These are phyloP conservation scores for Cercospora zeina DNA, from an alignment of 2,329 filamentous ascomycete species.

Conservation along the genomic window DNA sequence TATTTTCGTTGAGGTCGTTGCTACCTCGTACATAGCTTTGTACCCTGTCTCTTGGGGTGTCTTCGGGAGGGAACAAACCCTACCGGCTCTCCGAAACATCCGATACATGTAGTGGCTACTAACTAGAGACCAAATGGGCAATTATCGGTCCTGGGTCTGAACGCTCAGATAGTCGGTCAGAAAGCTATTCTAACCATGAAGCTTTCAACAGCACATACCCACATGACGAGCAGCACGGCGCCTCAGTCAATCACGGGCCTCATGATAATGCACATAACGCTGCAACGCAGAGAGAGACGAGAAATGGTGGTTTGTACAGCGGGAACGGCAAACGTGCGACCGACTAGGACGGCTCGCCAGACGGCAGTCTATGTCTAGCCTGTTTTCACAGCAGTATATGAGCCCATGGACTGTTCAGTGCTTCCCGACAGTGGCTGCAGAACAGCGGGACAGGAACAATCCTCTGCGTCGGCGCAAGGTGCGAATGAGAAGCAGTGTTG, in stretches of 20 bases:
- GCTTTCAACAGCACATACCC: no score
- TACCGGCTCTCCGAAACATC: conserved; percentile 3
- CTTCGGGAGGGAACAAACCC: conserved; percentile 1
- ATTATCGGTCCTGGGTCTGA: no score
- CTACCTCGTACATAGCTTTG: not conserved
- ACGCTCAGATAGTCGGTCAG: no score
- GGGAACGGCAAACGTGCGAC: no score
- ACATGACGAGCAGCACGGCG: no score
- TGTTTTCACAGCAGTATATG: not conserved
- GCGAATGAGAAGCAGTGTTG: not conserved
- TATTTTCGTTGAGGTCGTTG: not conserved
- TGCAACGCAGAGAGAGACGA: no score
- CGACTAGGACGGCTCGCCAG: not conserved
- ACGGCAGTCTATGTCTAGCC: not conserved
- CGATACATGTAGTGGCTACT: not conserved
- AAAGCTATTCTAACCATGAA: no score
- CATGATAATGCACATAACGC: no score
- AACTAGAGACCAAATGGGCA: not conserved
- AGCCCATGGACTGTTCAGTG: not conserved
- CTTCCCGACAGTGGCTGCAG: not conserved
- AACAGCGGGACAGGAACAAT: not conserved
- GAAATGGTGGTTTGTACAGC: no score
- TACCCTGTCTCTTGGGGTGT: not conserved
- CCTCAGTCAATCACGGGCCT: no score
- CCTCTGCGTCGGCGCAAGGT: conserved; percentile 1